phyloP scores from a whole-genome alignment of 225 moss, liverwort and hornwort species.

The Polytrichum commune region DNA sequence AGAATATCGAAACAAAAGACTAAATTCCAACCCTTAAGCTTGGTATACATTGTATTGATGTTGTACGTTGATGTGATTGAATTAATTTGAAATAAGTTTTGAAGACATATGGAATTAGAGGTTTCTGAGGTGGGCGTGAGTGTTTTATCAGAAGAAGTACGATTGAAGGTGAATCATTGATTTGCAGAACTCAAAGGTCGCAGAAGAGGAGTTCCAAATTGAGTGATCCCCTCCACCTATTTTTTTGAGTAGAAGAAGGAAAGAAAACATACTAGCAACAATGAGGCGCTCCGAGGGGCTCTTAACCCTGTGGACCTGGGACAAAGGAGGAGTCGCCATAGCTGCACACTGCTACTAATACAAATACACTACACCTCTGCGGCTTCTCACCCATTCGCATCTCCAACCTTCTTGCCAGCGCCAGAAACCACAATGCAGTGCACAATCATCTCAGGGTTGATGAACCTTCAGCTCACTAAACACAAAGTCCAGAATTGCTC shows the following conservation, averaged over 20 bases:
- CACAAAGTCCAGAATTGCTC: too few relatives aligned
- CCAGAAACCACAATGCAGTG: not conserved
- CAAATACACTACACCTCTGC: not conserved
- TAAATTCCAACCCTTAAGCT: too few relatives aligned
- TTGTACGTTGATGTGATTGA: too few relatives aligned
- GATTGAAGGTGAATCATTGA: not conserved
- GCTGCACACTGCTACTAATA: not conserved
- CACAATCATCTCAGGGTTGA: not conserved
- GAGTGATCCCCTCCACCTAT: not conserved
- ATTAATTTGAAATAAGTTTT: too few relatives aligned
- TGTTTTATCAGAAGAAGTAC: not conserved
- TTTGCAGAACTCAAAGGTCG: not conserved
- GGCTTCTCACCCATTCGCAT: not conserved
- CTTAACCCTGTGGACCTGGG: conserved; percentile 12
- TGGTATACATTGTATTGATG: too few relatives aligned
- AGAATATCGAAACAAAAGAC: too few relatives aligned
- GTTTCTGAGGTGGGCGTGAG: not conserved
- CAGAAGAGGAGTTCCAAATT: not conserved
- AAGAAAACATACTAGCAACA: conserved; percentile 12
- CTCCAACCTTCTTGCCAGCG: conserved; percentile 1
- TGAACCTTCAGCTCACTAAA: not conserved
- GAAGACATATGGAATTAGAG: not conserved
- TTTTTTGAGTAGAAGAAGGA: not conserved
- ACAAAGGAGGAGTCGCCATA: conserved; percentile 9
- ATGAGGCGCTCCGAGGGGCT: conserved; percentile 13